A percentile compares a stretch with the other conserved stretches of the same genome.
These are phyloP conservation scores for Tetracladium setigerum DNA, from an alignment of 495 filamentous ascomycete genomes.

Conservation along the genomic window DNA sequence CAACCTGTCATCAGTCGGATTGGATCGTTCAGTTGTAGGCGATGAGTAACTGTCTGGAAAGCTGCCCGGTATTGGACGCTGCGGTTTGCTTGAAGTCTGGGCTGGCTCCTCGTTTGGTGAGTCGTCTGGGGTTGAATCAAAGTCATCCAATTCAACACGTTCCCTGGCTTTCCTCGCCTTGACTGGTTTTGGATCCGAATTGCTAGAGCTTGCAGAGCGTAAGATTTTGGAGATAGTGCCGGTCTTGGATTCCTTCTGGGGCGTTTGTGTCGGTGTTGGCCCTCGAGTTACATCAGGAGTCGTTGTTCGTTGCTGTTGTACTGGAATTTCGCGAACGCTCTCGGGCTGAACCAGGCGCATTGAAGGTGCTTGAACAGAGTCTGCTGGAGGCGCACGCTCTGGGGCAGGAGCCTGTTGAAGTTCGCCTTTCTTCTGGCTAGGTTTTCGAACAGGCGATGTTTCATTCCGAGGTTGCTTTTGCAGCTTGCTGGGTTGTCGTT, in stretches of 20 bases:
- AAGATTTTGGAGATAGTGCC: constrained; percentile 25
- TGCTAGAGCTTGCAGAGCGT: constrained; percentile 22
- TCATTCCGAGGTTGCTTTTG: constrained; percentile 60
- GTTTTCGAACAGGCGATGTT: constrained; percentile 42
- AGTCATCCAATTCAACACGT: constrained; percentile 41
- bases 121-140: constrained; percentile 36
- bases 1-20: constrained; percentile 33
- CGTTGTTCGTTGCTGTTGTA: constrained; percentile 24
- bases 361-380: constrained; percentile 37
- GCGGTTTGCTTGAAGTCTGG: constrained; percentile 19
- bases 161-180: constrained; percentile 43
- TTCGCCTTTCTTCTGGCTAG: constrained; percentile 30
- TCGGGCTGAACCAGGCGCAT: constrained; percentile 57
- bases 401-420: constrained; percentile 18
- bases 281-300: constrained; percentile 18
- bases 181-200: constrained; percentile 36
- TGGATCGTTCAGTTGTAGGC: constrained; percentile 24
- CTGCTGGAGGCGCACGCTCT: constrained; percentile 23
- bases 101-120: constrained; percentile 24
- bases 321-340: constrained; percentile 28
- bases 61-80: constrained; percentile 25
- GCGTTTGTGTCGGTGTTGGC: neutral
- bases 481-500: constrained; percentile 61
- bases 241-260: constrained; percentile 16
- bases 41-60: constrained; percentile 32